These are phyloP conservation scores for Aureobasidium namibiae DNA, from an alignment of 2,329 filamentous ascomycete species.

Conservation along the genomic window DNA sequence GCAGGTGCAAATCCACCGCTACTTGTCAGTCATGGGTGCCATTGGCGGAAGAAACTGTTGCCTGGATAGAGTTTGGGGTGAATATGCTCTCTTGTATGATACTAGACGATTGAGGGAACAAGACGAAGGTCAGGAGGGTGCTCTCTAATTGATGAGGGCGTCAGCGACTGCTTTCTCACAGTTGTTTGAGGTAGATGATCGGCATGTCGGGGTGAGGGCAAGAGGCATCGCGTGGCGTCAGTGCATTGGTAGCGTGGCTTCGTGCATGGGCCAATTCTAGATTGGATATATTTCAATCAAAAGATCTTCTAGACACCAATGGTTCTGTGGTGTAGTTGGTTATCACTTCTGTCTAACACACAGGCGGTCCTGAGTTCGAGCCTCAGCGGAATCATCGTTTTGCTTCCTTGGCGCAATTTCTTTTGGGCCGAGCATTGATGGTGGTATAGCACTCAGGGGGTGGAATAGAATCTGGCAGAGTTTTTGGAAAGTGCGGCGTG, in stretches of 20 bases:
- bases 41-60: background rate
- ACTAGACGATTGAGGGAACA: background rate
- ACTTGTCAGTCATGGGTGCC: background rate
- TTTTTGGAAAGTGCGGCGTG: no score
- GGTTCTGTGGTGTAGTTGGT: slow-evolving; percentile 6
- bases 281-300: no score
- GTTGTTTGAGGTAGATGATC: background rate
- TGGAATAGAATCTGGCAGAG: background rate
- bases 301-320: background rate
- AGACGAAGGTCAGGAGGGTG: no score
- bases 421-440: background rate
- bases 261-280: no score
- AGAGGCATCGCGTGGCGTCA: no score
- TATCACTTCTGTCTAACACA: slow-evolving; percentile 8
- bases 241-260: no score
- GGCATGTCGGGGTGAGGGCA: background rate
- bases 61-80: background rate
- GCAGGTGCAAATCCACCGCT: background rate
- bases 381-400: background rate
- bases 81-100: background rate
- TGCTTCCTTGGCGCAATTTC: background rate
- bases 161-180: no score
- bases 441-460: background rate
- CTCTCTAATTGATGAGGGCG: no score
- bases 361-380: background rate